phyloP scores from a whole-genome alignment of 2,329 filamentous ascomycete genomes.

The Cordyceps militaris region DNA sequence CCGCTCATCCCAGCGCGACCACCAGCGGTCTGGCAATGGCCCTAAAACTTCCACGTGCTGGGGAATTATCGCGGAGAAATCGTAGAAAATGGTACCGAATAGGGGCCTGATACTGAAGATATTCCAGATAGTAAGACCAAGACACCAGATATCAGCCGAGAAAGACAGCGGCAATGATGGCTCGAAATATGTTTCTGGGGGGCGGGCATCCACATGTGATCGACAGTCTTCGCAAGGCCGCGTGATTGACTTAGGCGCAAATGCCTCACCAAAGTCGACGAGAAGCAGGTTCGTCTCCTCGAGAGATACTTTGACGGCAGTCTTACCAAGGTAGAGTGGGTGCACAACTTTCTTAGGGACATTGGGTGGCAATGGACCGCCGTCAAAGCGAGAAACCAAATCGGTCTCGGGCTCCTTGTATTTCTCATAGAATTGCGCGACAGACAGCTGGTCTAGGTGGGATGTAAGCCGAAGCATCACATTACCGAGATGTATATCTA shows the following conservation, averaged over 20 bases:
- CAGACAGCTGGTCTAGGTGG: slow-evolving; percentile 21
- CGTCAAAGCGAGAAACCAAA: slow-evolving; percentile 19
- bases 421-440: slow-evolving; percentile 24
- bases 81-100: slow-evolving; percentile 16
- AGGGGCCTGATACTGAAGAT: slow-evolving; percentile 19
- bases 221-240: slow-evolving; percentile 20
- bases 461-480: slow-evolving; percentile 11
- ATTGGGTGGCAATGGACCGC: background rate
- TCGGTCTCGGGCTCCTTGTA: slow-evolving; percentile 24
- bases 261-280: slow-evolving; percentile 28
- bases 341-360: background rate
- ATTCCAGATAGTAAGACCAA: slow-evolving; percentile 19
- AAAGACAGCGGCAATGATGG: slow-evolving; percentile 6
- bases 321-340: background rate
- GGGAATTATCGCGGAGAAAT: slow-evolving; percentile 16
- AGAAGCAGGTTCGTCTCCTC: slow-evolving; percentile 18
- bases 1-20: slow-evolving; percentile 10
- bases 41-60: slow-evolving; percentile 21
- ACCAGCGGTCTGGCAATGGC: slow-evolving; percentile 12
- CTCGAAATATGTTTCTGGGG: slow-evolving; percentile 10
- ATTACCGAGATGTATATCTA: slow-evolving; percentile 23
- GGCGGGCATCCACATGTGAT: slow-evolving; percentile 13
- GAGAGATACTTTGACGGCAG: background rate
- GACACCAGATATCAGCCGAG: slow-evolving; percentile 18
- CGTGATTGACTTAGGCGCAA: slow-evolving; percentile 17